phyloP scores from a whole-genome alignment of 768 basidiomycete genomes.

The Lactarius indigo region DNA sequence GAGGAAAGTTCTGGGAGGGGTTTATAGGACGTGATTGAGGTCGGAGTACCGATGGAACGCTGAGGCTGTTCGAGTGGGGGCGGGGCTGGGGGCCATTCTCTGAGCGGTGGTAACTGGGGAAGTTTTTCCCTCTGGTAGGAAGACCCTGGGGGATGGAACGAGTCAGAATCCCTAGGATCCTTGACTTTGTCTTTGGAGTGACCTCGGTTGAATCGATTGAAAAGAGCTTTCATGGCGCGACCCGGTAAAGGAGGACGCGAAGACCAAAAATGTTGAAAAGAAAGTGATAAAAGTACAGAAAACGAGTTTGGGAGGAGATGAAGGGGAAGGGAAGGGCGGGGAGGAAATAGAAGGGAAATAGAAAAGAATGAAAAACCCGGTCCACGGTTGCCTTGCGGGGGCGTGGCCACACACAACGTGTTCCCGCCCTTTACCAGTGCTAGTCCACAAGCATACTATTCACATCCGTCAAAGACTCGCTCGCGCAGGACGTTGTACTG shows the following conservation, averaged over 20 bases:
- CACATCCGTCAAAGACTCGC: constrained; percentile 59
- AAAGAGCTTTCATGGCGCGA: constrained; percentile 74
- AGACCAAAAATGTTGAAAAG: constrained; percentile 17
- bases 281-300: constrained; percentile 27
- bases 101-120: constrained; percentile 53
- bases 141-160: constrained; percentile 24
- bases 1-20: constrained; percentile 66
- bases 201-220: constrained; percentile 68
- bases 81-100: constrained; percentile 65
- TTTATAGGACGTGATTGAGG: constrained; percentile 55
- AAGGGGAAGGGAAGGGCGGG: constrained; percentile 25
- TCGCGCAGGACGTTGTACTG: constrained; percentile 54
- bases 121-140: constrained; percentile 55
- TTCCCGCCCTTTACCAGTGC: neutral
- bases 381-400: constrained; percentile 22
- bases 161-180: constrained; percentile 36
- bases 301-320: neutral
- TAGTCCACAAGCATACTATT: constrained; percentile 32
- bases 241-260: constrained; percentile 13
- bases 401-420: constrained; percentile 4
- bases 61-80: constrained; percentile 29
- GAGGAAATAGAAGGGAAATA: constrained; percentile 12
- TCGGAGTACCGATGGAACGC: constrained; percentile 20
- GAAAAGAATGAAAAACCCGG: constrained; percentile 11
- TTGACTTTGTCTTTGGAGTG: constrained; percentile 64